Evolutionary conservation across 306 rosid genomes (phyloP).

Genomic region (Cucurbita maxima): DNA sequence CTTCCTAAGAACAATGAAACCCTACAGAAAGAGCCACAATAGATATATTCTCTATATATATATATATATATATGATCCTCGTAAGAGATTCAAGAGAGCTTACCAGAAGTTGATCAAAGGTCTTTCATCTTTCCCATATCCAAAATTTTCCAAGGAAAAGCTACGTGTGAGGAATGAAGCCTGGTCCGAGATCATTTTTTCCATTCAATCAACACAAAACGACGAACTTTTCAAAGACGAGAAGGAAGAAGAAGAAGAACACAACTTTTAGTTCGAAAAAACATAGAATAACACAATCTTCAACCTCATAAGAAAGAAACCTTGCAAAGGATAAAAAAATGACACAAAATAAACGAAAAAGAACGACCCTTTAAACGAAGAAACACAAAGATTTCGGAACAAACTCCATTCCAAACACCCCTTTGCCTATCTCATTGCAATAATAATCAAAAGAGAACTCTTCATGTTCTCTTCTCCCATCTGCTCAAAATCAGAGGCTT

Average conservation of each 20-base stretch:
- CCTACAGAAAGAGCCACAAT: background rate
- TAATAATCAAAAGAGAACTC: background rate
- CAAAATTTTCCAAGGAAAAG: conserved; percentile 16
- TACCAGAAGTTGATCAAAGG: background rate
- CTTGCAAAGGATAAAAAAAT: background rate
- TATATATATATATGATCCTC: background rate
- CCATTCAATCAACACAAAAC: background rate
- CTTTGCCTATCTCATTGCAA: conserved; percentile 16
- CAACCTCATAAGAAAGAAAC: background rate
- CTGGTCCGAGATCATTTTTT: conserved; percentile 60
- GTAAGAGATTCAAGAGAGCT: background rate
- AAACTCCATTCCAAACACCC: conserved; percentile 45
- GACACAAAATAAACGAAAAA: background rate
- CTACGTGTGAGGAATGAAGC: conserved; percentile 61
- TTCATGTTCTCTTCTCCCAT: background rate
- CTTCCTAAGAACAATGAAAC: background rate
- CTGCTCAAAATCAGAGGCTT: background rate
- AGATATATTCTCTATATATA: too few relatives aligned
- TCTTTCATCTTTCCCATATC: background rate
- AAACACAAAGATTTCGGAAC: conserved; percentile 36
- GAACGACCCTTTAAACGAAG: background rate
- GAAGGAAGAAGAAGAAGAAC: background rate
- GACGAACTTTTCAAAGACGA: background rate
- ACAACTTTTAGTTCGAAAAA: background rate
- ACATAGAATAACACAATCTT: background rate